Evolutionary conservation across 257 asterid species (phyloP), one percentile per base, ranked within the genome.

Genomic region (Paraleonurus japonicus): DNA sequence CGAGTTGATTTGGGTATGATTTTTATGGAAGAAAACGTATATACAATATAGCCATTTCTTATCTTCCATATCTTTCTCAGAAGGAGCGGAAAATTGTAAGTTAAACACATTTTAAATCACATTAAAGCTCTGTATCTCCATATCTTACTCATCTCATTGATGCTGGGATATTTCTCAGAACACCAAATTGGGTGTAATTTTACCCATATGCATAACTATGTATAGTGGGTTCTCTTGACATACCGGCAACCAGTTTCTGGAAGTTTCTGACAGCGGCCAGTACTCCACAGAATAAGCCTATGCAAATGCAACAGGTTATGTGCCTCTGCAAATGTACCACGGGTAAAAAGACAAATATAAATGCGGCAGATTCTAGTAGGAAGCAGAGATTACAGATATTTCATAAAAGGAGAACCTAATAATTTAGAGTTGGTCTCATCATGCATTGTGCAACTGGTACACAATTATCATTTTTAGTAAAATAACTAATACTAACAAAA

Each of bases 241-340:
- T 43, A 43, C 51, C 51, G 51, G 19, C 5, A 43, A 13, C 17
- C 17, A 1, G 57, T 24, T 35, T 32, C 5, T 7, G 43, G 43
- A 35, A 35, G 43, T 35, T 70, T 9, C 10, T 37, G 68, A 53
- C 3, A 17, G 12, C 15, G 23, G 61, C 60, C 32, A 10, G 47
- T 39, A 39, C 15, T 39, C 47, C 47, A 39, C 47, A 39, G 47
- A 39, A 39, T 2, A 39, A 10, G 47, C 47, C 47, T 39, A 39
- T 10, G 47, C 47, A 39, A 39, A 19, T 43, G 7, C 19, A 43
- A 43, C 51, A 43, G 51, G 7, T 43, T 3, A 43, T 43, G 51
- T 17, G 10, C 33, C 39, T 35, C 55, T 55, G 61, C 11, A 67
- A 67, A 67, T 37, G 61, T 37, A 27, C n/a, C 51, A 73, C 8